Conservation (phyloP, 495 filamentous ascomycete species). For the Immersiella caudata region DNA sequence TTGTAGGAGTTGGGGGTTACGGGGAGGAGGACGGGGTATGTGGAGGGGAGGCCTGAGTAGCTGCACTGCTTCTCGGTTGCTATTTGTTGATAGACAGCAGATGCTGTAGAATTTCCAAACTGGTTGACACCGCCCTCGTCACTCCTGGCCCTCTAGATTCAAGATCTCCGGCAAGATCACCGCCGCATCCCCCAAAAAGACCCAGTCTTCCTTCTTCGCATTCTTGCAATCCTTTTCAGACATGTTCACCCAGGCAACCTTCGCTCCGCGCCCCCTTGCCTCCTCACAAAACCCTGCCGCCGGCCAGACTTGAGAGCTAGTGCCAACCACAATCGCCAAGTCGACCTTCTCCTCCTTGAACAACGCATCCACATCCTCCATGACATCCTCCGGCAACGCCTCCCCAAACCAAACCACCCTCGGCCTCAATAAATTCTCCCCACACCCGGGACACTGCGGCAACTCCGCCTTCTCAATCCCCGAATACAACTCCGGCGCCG, state of each 20-base stretch:
- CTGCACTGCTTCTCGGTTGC: too few species aligned
- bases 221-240: conserved; percentile 41
- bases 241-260: conserved; percentile 78
- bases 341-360: conserved; percentile 60
- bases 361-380: conserved; percentile 63
- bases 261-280: conserved; percentile 65
- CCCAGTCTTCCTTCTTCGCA: conserved; percentile 32
- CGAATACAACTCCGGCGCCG: conserved; percentile 11
- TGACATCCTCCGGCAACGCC: conserved; percentile 58
- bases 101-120: too few species aligned
- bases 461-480: conserved; percentile 50
- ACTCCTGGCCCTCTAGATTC: too few species aligned
- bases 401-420: conserved; percentile 91
- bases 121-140: too few species aligned
- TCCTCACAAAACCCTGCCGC: conserved; percentile 66
- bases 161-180: conserved; percentile 34
- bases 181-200: conserved; percentile 38
- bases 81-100: too few species aligned
- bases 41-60: background rate
- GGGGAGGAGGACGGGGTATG: conserved; percentile 5
- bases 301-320: conserved; percentile 72
- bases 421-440: conserved; percentile 68
- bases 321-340: conserved; percentile 80
- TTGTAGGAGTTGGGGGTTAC: conserved; percentile 1
- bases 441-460: conserved; percentile 75